Base-by-base conservation (phyloP, 2,329 filamentous ascomycete species). In the Pseudopyricularia javanii region DNA sequence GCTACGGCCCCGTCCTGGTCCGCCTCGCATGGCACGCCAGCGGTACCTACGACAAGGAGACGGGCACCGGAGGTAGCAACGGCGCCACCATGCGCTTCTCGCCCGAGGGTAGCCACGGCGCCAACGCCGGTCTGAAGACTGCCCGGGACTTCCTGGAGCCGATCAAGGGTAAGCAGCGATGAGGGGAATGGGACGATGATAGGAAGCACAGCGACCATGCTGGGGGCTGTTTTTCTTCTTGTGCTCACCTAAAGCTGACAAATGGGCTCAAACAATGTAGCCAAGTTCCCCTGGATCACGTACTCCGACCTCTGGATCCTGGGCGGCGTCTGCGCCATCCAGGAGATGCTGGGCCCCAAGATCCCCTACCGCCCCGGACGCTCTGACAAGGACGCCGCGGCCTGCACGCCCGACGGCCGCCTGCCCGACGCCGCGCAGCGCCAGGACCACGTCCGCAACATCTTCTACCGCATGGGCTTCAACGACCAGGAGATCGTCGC, bases 401-500 rank as follows among this genome's bases (percentile, higher is more conserved):
- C 78, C 61, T 64, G 82, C 9, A 78, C 79, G 1, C 79, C 80
- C 0, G 70, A 76, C 0, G 80, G 81, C 0, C 54, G 66, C 3
- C 78, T 90, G 20, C 86, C 91, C 58, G 90, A 97, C 66, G 91
- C 78, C 51, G 70, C 80, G 61, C 81, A 95, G 76, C 85, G 79
- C 55, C 74, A 83, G 56, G 80, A 82, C 64, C 91, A 96, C 72
- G 78, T 96, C 62, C 86, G 91, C 62, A 80, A 80, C 71, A 91
- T 96, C 74, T 97, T 96, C 72, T 80, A 83, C 68, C 88, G 91
- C 66, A 96, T 96, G 91, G 91, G 91, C 59, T 96, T 95, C 79
- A 86, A 93, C 69, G 91, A 97, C 72, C 87, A 86, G 63, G 90
- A 95, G 71, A 96, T 96, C 66, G 91, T 96, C 48, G 91, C 91